Conservation (phyloP, 2,329 filamentous ascomycete genomes). For the Dothistroma pini region DNA sequence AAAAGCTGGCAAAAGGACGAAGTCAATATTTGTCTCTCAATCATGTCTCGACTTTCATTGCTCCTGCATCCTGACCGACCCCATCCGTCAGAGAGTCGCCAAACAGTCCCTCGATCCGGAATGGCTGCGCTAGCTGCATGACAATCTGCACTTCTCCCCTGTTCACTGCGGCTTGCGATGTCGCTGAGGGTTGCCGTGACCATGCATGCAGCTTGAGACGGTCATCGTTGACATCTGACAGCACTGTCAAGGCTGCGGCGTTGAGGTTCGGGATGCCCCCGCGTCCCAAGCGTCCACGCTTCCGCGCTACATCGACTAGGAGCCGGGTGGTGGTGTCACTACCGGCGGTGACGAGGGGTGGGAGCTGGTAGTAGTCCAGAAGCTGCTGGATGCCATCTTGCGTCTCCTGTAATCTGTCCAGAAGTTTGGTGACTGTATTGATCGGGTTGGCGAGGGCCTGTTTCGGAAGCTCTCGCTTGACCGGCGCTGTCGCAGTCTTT, state of each 20-base stretch:
- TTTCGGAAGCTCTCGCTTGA: constrained; percentile 75
- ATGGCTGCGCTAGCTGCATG: constrained; percentile 88
- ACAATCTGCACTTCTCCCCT: constrained; percentile 82
- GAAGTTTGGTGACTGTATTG: constrained; percentile 78
- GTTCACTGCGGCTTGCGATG: constrained; percentile 30
- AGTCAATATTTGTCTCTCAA: neutral
- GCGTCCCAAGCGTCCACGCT: constrained; percentile 81
- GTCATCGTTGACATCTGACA: constrained; percentile 96
- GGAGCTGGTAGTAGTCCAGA: constrained; percentile 77
- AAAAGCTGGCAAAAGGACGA: neutral
- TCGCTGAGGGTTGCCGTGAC: constrained; percentile 30
- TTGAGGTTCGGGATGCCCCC: constrained; percentile 87
- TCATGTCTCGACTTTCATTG: constrained; percentile 25
- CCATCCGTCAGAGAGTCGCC: constrained; percentile 54
- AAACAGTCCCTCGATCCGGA: constrained; percentile 91
- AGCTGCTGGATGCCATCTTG: constrained; percentile 74
- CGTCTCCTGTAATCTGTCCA: constrained; percentile 72
- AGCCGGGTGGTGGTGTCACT: constrained; percentile 86
- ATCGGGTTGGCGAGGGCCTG: constrained; percentile 93
- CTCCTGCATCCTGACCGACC: constrained; percentile 14
- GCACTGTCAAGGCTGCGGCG: constrained; percentile 84
- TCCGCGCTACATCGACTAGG: constrained; percentile 88
- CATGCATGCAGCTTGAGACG: constrained; percentile 57
- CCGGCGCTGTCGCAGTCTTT: constrained; percentile 4
- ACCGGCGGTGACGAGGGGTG: constrained; percentile 64